Conservation (phyloP, 495 filamentous ascomycete species). For the Penicillium verhagenii region DNA sequence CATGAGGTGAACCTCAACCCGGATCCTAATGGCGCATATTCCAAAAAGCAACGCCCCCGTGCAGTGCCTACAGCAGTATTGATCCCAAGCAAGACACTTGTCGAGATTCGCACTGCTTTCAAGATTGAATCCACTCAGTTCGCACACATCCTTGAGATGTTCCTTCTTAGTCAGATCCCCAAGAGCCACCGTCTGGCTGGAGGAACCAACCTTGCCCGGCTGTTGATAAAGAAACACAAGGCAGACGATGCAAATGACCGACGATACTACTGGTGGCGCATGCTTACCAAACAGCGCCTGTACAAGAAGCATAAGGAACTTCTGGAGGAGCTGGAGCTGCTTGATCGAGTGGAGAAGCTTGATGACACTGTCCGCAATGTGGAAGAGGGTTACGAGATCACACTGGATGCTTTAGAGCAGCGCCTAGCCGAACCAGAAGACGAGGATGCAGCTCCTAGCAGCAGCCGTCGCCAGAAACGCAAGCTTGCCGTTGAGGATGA, state of each 20-base stretch:
- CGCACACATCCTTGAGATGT: slow-evolving; percentile 80
- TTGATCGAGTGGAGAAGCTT: slow-evolving; percentile 76
- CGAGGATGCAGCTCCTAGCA: slow-evolving; percentile 24
- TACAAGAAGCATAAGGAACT: slow-evolving; percentile 74
- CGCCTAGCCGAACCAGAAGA: slow-evolving; percentile 30
- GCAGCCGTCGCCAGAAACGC: slow-evolving; percentile 42
- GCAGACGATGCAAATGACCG: slow-evolving; percentile 55
- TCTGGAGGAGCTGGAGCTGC: slow-evolving; percentile 73
- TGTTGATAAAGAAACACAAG: slow-evolving; percentile 56
- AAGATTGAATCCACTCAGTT: slow-evolving; percentile 92
- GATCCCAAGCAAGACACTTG: slow-evolving; percentile 56
- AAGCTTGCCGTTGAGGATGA: slow-evolving; percentile 47
- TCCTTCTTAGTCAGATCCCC: slow-evolving; percentile 74
- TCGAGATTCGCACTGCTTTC: slow-evolving; percentile 58
- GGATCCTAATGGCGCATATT: slow-evolving; percentile 35
- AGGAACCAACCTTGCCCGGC: slow-evolving; percentile 46
- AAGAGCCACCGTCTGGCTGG: slow-evolving; percentile 55
- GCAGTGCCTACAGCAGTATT: slow-evolving; percentile 61
- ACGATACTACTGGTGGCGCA: slow-evolving; percentile 75
- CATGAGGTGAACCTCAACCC: slow-evolving; percentile 45
- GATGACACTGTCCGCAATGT: slow-evolving; percentile 73
- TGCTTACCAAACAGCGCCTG: slow-evolving; percentile 78
- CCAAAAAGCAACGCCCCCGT: slow-evolving; percentile 37
- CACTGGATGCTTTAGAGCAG: slow-evolving; percentile 55
- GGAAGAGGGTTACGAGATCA: slow-evolving; percentile 75